A percentile compares a stretch with the other conserved stretches of the same genome.
These are phyloP conservation scores for Fusarium paranaense DNA, from an alignment of 2,329 filamentous ascomycete genomes.

Conservation along the genomic window DNA sequence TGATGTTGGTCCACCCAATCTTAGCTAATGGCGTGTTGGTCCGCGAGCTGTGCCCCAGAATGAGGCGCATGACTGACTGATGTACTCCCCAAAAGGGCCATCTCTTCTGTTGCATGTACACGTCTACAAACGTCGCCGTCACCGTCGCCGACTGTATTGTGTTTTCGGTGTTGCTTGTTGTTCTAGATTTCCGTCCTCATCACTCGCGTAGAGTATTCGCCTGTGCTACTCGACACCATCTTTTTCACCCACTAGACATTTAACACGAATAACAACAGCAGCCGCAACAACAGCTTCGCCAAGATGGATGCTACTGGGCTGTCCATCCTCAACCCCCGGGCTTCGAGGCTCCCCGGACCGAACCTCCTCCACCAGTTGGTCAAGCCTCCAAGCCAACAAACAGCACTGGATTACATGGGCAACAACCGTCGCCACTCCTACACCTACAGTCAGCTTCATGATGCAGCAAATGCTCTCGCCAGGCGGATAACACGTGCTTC, in stretches of 20 bases:
- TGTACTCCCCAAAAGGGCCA: slow-evolving; percentile 42
- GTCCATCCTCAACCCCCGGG: slow-evolving; percentile 61
- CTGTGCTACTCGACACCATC: slow-evolving; percentile 7
- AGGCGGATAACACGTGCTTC: slow-evolving; percentile 53
- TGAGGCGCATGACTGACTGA: slow-evolving; percentile 40
- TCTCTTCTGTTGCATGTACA: slow-evolving; percentile 34
- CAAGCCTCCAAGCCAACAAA: slow-evolving; percentile 43
- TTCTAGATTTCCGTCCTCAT: slow-evolving; percentile 18
- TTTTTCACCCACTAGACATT: background rate
- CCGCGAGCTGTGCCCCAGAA: slow-evolving; percentile 31
- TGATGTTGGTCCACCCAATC: slow-evolving; percentile 45
- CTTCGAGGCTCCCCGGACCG: slow-evolving; percentile 57
- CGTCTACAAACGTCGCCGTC: slow-evolving; percentile 20
- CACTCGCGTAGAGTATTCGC: background rate
- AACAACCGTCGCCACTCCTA: slow-evolving; percentile 52
- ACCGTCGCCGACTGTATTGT: slow-evolving; percentile 11
- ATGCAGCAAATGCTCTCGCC: slow-evolving; percentile 67
- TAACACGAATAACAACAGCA: slow-evolving; percentile 5
- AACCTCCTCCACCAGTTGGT: slow-evolving; percentile 70
- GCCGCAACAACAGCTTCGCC: background rate
- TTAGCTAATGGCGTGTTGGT: slow-evolving; percentile 43
- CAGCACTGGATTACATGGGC: slow-evolving; percentile 50
- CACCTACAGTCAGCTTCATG: slow-evolving; percentile 74
- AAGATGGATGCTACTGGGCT: slow-evolving; percentile 47
- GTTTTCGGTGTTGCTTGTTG: slow-evolving; percentile 23